phyloP scores from a whole-genome alignment of 495 filamentous ascomycete genomes.

The Thozetella sp. region DNA sequence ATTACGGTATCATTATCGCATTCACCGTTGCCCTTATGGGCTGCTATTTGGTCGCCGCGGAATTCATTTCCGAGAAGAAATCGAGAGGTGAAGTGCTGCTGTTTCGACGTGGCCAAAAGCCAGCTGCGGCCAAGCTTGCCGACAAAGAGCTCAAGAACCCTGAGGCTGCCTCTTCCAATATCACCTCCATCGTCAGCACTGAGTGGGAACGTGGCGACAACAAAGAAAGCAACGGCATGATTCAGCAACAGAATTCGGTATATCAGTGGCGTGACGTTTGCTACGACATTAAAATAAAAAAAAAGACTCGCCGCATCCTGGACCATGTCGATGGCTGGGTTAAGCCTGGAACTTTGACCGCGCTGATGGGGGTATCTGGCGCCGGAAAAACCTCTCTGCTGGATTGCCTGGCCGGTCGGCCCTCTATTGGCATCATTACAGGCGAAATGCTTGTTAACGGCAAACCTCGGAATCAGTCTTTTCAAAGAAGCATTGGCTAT shows the following conservation, averaged over 20 bases:
- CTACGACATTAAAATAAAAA: constrained; percentile 90
- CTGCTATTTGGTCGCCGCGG: constrained; percentile 70
- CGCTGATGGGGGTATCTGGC: constrained; percentile 78
- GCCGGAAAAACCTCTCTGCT: constrained; percentile 78
- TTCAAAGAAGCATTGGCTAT: constrained; percentile 93
- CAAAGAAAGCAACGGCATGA: constrained; percentile 42
- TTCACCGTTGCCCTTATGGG: constrained; percentile 70
- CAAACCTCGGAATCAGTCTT: constrained; percentile 70
- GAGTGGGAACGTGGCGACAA: constrained; percentile 45
- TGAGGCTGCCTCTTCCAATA: constrained; percentile 36
- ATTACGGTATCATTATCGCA: constrained; percentile 77
- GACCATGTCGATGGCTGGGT: constrained; percentile 89
- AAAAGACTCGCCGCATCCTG: constrained; percentile 69
- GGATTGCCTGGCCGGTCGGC: constrained; percentile 75
- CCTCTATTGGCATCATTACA: constrained; percentile 82
- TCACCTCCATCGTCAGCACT: constrained; percentile 34
- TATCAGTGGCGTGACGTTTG: constrained; percentile 87
- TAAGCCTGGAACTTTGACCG: constrained; percentile 86
- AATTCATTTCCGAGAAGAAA: constrained; percentile 74
- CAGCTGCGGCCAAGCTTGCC: constrained; percentile 55
- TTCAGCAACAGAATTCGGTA: constrained; percentile 65
- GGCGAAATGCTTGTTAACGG: constrained; percentile 89
- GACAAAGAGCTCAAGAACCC: constrained; percentile 55
- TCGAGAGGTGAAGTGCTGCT: constrained; percentile 92
- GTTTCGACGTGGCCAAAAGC: constrained; percentile 78